phyloP scores from a whole-genome alignment of 2,329 filamentous ascomycete genomes.

The Pseudophaeomoniella oleicola region DNA sequence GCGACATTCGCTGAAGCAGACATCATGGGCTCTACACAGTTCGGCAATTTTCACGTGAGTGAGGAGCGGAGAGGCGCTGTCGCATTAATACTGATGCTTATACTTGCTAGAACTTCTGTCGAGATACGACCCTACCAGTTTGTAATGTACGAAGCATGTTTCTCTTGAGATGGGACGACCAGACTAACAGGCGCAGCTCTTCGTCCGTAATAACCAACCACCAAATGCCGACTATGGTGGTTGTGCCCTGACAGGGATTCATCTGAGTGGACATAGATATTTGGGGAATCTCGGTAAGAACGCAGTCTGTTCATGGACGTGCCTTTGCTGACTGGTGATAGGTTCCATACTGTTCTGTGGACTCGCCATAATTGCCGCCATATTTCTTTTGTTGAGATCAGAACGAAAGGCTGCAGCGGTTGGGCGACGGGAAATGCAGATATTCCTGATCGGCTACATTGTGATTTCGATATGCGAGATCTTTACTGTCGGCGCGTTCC shows the following conservation, averaged over 20 bases:
- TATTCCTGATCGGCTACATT: slow-evolving; percentile 78
- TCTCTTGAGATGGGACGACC: slow-evolving; percentile 1
- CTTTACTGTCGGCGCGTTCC: slow-evolving; percentile 85
- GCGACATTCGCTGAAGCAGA: neutral
- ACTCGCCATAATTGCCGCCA: slow-evolving; percentile 55
- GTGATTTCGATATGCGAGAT: slow-evolving; percentile 89
- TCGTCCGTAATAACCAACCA: slow-evolving; percentile 46
- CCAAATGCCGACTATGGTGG: slow-evolving; percentile 46
- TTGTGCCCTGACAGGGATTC: slow-evolving; percentile 64
- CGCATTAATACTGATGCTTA: slow-evolving; percentile 11
- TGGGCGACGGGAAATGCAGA: slow-evolving; percentile 89
- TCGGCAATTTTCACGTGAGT: slow-evolving; percentile 44
- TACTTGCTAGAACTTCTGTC: slow-evolving; percentile 56
- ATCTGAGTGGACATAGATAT: slow-evolving; percentile 47
- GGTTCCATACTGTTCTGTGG: slow-evolving; percentile 78
- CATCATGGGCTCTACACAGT: slow-evolving; percentile 38
- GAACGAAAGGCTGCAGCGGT: slow-evolving; percentile 88
- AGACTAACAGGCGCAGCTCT: slow-evolving; percentile 38
- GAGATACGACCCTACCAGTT: slow-evolving; percentile 66
- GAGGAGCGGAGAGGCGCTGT: slow-evolving; percentile 1
- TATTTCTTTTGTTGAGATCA: slow-evolving; percentile 61
- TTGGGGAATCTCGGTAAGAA: slow-evolving; percentile 70
- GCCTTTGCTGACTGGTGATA: slow-evolving; percentile 23
- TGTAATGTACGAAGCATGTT: slow-evolving; percentile 55
- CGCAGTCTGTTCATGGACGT: slow-evolving; percentile 1